Conservation (phyloP, 208 protist species). For the Crithidia acanthocephali region DNA sequence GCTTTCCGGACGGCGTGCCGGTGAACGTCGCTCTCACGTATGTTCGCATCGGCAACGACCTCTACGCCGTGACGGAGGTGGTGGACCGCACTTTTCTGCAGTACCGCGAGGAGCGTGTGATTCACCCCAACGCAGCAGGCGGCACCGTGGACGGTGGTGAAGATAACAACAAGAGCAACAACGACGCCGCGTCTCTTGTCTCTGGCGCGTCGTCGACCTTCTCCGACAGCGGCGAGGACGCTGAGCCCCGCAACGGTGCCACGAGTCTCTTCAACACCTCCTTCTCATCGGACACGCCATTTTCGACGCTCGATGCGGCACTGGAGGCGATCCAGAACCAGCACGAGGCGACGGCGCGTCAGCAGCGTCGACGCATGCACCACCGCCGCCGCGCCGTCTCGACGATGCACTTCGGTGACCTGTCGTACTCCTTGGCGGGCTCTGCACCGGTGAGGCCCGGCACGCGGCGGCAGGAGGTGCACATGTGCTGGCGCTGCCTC, state of each 20-base stretch:
- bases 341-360: conserved; percentile 19
- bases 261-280: conserved; percentile 8
- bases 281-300: conserved; percentile 8
- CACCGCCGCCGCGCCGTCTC: conserved; percentile 42
- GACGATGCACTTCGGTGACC: conserved; percentile 43
- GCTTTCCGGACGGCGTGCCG: conserved; percentile 48
- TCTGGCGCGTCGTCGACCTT: conserved; percentile 2
- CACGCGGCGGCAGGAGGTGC: conserved; percentile 55
- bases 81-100: conserved; percentile 73
- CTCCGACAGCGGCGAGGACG: conserved; percentile 17
- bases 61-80: conserved; percentile 72
- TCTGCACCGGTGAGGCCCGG: conserved; percentile 39
- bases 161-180: not conserved
- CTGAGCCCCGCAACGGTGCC: not conserved
- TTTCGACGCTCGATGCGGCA: conserved; percentile 16
- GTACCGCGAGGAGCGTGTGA: conserved; percentile 67
- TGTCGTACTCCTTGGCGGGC: conserved; percentile 51
- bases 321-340: conserved; percentile 25
- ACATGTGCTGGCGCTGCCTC: conserved; percentile 82
- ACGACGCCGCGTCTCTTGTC: conserved; percentile 4
- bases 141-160: not conserved
- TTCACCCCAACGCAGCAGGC: conserved; percentile 6
- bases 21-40: conserved; percentile 60
- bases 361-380: conserved; percentile 20
- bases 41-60: conserved; percentile 63